Conservation (phyloP, 2,329 filamentous ascomycete species). For the Simplicillium sp. region DNA sequence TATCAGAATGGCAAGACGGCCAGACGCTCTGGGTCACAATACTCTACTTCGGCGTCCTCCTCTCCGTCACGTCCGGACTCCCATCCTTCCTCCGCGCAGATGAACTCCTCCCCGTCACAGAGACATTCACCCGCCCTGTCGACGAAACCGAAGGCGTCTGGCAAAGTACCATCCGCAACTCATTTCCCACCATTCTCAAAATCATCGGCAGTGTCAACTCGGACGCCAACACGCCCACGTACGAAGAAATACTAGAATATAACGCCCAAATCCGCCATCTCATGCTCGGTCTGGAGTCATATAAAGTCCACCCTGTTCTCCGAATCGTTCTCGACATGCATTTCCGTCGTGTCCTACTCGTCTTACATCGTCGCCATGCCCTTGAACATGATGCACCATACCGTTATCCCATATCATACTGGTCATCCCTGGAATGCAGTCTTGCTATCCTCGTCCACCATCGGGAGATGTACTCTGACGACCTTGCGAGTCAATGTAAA, state of each 20-base stretch:
- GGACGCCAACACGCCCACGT: constrained; percentile 2
- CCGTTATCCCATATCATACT: constrained; percentile 7
- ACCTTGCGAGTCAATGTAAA: neutral
- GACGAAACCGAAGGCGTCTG: neutral
- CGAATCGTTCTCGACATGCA: constrained; percentile 7
- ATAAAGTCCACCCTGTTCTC: neutral
- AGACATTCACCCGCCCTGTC: neutral
- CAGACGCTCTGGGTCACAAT: constrained; percentile 5
- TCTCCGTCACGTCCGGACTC: constrained; percentile 5
- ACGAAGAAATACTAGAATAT: constrained; percentile 8
- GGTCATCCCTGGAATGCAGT: constrained; percentile 8
- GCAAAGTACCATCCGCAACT: constrained; percentile 2
- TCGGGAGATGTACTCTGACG: constrained; percentile 3
- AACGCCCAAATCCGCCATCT: constrained; percentile 5
- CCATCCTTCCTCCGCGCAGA: constrained; percentile 4
- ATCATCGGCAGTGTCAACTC: constrained; percentile 5
- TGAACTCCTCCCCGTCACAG: neutral
- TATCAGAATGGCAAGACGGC: constrained; percentile 2
- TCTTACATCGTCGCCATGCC: constrained; percentile 6
- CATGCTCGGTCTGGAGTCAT: constrained; percentile 1
- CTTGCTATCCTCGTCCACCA: constrained; percentile 8
- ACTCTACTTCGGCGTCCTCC: constrained; percentile 7
- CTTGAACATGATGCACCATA: constrained; percentile 4
- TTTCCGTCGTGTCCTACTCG: constrained; percentile 6
- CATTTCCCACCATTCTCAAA: constrained; percentile 3